Evolutionary conservation across 768 basidiomycete genomes (phyloP), one percentile per base, ranked within the genome.

Genomic region (Phanerochaete sordida): DNA sequence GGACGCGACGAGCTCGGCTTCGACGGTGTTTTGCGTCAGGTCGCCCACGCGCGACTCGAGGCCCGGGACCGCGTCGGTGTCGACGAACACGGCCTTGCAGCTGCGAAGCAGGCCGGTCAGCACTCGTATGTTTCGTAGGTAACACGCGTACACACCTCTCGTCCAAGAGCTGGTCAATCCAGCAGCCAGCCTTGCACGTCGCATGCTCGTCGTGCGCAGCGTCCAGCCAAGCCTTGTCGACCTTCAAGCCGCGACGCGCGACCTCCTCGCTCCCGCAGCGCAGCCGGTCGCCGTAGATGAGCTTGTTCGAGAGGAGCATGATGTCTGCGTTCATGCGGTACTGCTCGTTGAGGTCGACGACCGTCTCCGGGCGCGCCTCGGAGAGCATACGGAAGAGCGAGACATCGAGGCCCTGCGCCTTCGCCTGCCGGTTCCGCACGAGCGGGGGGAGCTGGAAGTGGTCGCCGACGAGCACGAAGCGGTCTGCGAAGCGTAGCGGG

Each of bases 251-350:
- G 65, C 79, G 80, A 43, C 78, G 75, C 30, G 91, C 90, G 12
- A 96, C 85, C 19, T 76, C 75, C 48, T 85, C 84, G 11, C 83
- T 87, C 3, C 96, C 97, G 69, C 94, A 96, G 49, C 76, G 79
- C 44, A 98, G 78, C 21, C 87, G 81, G 59, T 88, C 83, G 11
- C 81, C 77, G 66, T 98, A 98, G 11, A 98, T 87, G 49, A 98
- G 84, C 58, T 78, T 80, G 72, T 98, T 98, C 1, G 91, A 92
- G 9, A 98, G 77, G 11, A 82, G 69, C 95, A 98, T 98, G 70
- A 98, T 97, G 62, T 96, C 94, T 57, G 84, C 84, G 72, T 96
- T 98, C 97, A 98, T 98, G 47, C 97, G 82, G 70, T 98, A 99
- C 69, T 99, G 97, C 59, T 89, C 81, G 0, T 84, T 80, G 45